Percentiles rank a stretch among this genome's conserved stretches.
phyloP scores from a whole-genome alignment of 768 basidiomycete genomes.

The Lactarius hatsudake region DNA sequence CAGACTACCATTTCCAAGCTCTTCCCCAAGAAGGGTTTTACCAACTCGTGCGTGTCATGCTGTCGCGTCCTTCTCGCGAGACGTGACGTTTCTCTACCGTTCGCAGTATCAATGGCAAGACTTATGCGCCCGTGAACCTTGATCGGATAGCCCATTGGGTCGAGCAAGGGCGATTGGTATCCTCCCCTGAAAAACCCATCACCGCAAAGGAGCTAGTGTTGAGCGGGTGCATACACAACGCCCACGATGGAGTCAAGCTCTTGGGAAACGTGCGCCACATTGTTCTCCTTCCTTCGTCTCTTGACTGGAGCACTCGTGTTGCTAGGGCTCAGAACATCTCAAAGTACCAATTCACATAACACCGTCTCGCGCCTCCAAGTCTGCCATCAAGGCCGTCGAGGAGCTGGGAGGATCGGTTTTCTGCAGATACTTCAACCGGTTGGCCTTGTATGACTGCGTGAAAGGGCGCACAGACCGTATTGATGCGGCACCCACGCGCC shows the following conservation, averaged over 20 bases:
- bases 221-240: constrained; percentile 85
- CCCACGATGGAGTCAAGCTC: constrained; percentile 89
- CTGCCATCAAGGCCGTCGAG: constrained; percentile 84
- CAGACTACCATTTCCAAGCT: constrained; percentile 90
- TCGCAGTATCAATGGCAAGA: constrained; percentile 60
- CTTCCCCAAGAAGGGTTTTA: constrained; percentile 93
- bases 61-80: neutral
- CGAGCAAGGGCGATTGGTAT: constrained; percentile 74
- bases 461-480: constrained; percentile 67
- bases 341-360: constrained; percentile 73
- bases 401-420: constrained; percentile 75
- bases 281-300: constrained; percentile 1
- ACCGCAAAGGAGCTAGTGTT: constrained; percentile 82
- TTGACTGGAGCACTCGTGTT: constrained; percentile 1
- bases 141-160: constrained; percentile 91
- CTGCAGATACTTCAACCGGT: constrained; percentile 88
- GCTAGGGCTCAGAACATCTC: constrained; percentile 63
- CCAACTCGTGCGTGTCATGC: constrained; percentile 69
- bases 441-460: constrained; percentile 77
- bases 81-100: neutral
- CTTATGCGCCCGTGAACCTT: constrained; percentile 81
- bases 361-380: constrained; percentile 81
- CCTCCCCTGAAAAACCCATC: constrained; percentile 77
- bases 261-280: constrained; percentile 65
- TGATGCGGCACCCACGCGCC: constrained; percentile 79